Percentiles rank a stretch among this genome's conserved stretches.
Evolutionary conservation across 2,329 filamentous ascomycete species (phyloP).

Genomic region (Diaporthe sp.): DNA sequence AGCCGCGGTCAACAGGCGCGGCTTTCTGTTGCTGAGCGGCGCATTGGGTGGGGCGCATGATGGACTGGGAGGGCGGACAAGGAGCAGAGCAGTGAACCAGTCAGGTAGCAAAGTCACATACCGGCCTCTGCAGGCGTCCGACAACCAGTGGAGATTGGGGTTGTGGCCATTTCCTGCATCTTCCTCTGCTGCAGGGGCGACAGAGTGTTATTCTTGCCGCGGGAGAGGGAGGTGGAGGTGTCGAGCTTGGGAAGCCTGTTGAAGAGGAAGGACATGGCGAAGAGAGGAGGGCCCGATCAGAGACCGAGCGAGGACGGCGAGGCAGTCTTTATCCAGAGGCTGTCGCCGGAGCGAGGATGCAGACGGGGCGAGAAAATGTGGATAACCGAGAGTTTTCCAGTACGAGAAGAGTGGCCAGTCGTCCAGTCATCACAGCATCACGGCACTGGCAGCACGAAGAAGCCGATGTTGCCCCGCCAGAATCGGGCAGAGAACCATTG

Average conservation of each 20-base stretch:
- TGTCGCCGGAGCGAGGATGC: constrained; percentile 31
- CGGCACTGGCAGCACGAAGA: constrained; percentile 20
- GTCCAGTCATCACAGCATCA: constrained; percentile 37
- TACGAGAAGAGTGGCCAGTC: constrained; percentile 21
- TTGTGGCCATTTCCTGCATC: constrained; percentile 54
- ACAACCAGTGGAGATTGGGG: constrained; percentile 55
- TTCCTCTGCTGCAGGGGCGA: constrained; percentile 32
- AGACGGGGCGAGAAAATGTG: constrained; percentile 27
- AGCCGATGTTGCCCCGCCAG: constrained; percentile 26
- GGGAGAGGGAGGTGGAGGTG: constrained; percentile 43
- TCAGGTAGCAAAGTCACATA: constrained; percentile 55
- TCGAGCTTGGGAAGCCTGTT: constrained; percentile 42
- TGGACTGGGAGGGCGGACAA: constrained; percentile 22
- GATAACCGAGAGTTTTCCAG: constrained; percentile 24
- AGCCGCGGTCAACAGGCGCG: background rate
- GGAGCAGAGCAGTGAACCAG: background rate
- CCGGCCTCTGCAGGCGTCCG: constrained; percentile 75
- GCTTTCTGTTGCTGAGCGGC: constrained; percentile 9
- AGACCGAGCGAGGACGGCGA: constrained; percentile 24
- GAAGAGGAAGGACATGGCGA: constrained; percentile 54
- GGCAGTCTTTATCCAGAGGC: constrained; percentile 34
- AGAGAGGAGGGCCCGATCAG: constrained; percentile 24
- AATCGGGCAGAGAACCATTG: constrained; percentile 19
- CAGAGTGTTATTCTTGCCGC: constrained; percentile 40
- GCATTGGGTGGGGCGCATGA: constrained; percentile 34